A percentile compares a stretch with the other conserved stretches of the same genome.
Evolutionary conservation across 2,329 filamentous ascomycete species (phyloP).

Genomic region (Dactylonectria estremocensis): DNA sequence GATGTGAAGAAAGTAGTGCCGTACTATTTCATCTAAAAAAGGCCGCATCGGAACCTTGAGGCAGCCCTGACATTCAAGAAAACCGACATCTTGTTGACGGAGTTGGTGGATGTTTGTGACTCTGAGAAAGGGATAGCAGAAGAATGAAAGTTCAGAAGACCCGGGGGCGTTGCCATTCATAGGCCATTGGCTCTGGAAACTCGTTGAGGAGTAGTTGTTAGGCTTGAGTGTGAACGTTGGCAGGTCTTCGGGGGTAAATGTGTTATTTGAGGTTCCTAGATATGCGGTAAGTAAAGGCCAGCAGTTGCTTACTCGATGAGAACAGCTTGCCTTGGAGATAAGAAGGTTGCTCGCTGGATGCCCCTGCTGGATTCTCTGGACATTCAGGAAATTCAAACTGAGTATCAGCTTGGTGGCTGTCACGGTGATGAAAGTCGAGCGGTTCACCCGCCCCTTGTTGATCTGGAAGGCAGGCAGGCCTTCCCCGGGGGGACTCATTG

Average conservation of each 20-base stretch:
- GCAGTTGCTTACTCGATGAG: neutral
- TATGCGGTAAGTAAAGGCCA: neutral
- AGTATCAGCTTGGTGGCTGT: neutral
- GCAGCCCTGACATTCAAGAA: slow-evolving; percentile 62
- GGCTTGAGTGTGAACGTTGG: neutral
- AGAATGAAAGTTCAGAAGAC: slow-evolving; percentile 56
- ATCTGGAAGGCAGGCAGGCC: neutral
- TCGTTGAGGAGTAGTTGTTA: neutral
- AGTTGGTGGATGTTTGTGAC: slow-evolving; percentile 53
- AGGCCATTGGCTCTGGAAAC: neutral
- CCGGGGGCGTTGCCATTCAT: neutral
- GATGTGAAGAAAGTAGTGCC: slow-evolving; percentile 62
- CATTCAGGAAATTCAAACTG: neutral
- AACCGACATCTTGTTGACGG: slow-evolving; percentile 62
- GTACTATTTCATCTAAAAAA: slow-evolving; percentile 62
- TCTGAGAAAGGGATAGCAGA: slow-evolving; percentile 59
- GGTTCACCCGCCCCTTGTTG: neutral
- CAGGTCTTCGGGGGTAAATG: neutral
- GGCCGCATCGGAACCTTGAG: slow-evolving; percentile 59
- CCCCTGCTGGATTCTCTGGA: neutral
- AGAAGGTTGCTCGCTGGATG: neutral
- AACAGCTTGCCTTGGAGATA: neutral
- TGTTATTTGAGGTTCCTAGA: neutral
- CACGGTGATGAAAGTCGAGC: neutral
- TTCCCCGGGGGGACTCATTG: neutral